Base-by-base conservation (phyloP, 164 flowering plant species). In the Sextonia rubra region DNA sequence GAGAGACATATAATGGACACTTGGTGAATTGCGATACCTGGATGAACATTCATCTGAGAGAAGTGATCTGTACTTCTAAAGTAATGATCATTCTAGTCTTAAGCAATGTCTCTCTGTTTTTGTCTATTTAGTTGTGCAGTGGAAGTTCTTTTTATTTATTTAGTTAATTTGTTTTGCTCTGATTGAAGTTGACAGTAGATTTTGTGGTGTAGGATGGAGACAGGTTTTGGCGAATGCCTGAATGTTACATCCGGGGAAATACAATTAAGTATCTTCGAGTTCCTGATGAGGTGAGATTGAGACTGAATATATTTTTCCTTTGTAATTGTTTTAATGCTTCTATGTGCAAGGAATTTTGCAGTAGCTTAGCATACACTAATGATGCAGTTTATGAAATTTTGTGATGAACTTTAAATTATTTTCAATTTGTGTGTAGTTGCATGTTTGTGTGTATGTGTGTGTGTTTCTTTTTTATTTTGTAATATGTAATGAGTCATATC, bases 31-130 rank as follows among this genome's bases (percentile, higher is more conserved):
- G 99, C 79, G 97, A 93, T 79, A 95, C 98, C n/a, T 92, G 99
- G 99, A 92, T 95, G 98, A 93, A 93, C 74, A 91, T 92, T 71
- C 98, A 94, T 89, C 92, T 94, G 11, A 96, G 97, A 66, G 97
- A 94, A 87, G 99, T 94, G 71, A 94, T 94, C 22, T 94, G 98
- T 77, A 93, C 98, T 56, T 93, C 99, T 1, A 95, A 95, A 81
- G 99, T 95, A 73, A 74, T 15, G 29, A 56, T 15, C 6, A 71
- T 27, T 55, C 52, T 15, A 12, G 2, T 48, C 25, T 47, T 26
- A 0, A 29, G 55, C 17, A 47, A 32, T 73, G 12, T 5, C 12
- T 73, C 9, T 5, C 12, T 9, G 64, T 32, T 18, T 15, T 32
- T 29, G 23, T 14, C 8, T 68, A 47, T 23, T 20, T 29, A 11